Evolutionary conservation across 306 rosid genomes (phyloP), one percentile per base, ranked within the genome.

Genomic region (Castanopsis chinensis): DNA sequence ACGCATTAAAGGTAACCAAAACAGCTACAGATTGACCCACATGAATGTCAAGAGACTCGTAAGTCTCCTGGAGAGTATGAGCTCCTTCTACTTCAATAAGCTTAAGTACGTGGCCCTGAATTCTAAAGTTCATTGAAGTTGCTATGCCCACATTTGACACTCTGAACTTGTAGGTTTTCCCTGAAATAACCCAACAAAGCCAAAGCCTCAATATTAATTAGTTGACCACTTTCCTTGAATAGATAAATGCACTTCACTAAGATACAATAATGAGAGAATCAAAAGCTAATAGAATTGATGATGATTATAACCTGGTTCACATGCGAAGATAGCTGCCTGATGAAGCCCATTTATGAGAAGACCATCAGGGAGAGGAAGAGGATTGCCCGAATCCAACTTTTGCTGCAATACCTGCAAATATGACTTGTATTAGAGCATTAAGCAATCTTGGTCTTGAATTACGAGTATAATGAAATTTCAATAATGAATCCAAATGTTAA

Each of bases 41-140:
- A 68, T 92, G 97, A 82, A 94, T 30, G 65, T 94, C 97, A 15
- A 92, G 45, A 1, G 97, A 89, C 12, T 86, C 84, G 17, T 91
- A 94, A 1, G 43, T 51, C 28, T 92, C 97, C 80, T 91, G 97
- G 9, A 94, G 5, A 15, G 97, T 86, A 35, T 94, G 97, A 72
- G 90, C 77, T 81, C 97, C 98, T 89, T 94, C 98, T 49, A 92
- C 97, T 86, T 94, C 98, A 72, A 92, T 85, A 1, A 92, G 89
- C 21, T 71, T 90, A 87, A 94, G 51, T 0, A 30, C 43, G 73
- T 94, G 97, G 1, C 86, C 90, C 54, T 92, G 90, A 60, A 94
- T 91, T 80, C 94, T 87, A 10, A 91, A 83, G 87, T 92, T 94
- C 1, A 92, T 68, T 19, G 97, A 85, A 27, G 90, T 88, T 76